Percentiles rank a stretch among this genome's conserved stretches.
These are phyloP conservation scores for Colletotrichum limetticola DNA, from an alignment of 2,329 filamentous ascomycete species.

Conservation along the genomic window DNA sequence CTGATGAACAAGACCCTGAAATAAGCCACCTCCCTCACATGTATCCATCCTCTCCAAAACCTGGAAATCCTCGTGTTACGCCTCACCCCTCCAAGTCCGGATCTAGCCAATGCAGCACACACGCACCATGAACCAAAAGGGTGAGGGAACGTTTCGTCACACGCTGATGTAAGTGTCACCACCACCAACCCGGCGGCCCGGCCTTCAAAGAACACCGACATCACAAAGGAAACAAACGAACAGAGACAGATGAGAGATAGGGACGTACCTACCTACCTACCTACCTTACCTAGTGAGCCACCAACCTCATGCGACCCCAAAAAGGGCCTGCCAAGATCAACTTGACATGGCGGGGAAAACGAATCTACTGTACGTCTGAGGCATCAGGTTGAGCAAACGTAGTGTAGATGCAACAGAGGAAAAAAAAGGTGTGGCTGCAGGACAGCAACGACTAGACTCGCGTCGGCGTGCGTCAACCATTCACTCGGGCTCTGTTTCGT, in stretches of 20 bases:
- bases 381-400: not conserved
- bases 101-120: not conserved
- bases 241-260: not conserved
- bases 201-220: not conserved
- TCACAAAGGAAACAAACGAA: not conserved
- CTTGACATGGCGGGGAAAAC: not conserved
- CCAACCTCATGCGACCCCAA: not conserved
- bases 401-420: not conserved
- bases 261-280: not conserved
- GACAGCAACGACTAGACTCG: not conserved
- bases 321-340: not conserved
- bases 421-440: slow-evolving; percentile 31
- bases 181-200: not conserved
- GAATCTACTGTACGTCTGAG: not conserved
- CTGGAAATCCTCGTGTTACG: no score
- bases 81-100: no score
- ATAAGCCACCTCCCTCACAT: no score
- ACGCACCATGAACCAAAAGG: not conserved
- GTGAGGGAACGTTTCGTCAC: not conserved
- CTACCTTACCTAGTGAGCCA: no score
- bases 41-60: no score
- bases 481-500: not conserved
- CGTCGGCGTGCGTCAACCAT: not conserved
- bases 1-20: no score
- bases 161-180: not conserved